These are phyloP conservation scores for Rhizomucor pusillus DNA, from an alignment of 371 early-diverging fungal species.

Conservation along the genomic window DNA sequence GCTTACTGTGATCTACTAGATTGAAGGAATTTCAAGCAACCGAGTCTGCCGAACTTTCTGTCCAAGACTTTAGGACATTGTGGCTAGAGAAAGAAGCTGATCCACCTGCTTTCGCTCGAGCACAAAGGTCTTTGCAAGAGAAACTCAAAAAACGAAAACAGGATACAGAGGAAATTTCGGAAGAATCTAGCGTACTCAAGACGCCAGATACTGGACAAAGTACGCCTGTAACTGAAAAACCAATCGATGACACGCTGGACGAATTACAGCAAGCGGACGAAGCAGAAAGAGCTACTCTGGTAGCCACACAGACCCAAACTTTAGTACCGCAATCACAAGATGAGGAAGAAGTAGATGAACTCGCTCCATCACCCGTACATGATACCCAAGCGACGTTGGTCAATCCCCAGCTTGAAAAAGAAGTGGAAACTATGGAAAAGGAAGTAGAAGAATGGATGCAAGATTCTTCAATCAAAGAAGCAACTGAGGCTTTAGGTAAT, in stretches of 20 bases:
- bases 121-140: slow-evolving; percentile 39
- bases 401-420: slow-evolving; percentile 15
- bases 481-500: slow-evolving; percentile 39
- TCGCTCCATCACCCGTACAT: neutral
- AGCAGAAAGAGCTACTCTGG: neutral
- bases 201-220: slow-evolving; percentile 18
- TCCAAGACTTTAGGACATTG: slow-evolving; percentile 84
- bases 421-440: slow-evolving; percentile 30
- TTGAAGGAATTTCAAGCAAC: slow-evolving; percentile 90
- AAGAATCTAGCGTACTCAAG: neutral
- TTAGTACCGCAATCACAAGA: too few species aligned
- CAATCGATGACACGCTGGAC: neutral
- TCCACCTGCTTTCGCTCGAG: slow-evolving; percentile 85
- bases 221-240: neutral
- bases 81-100: slow-evolving; percentile 89
- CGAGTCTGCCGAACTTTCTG: slow-evolving; percentile 82
- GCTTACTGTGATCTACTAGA: slow-evolving; percentile 28
- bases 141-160: slow-evolving; percentile 16
- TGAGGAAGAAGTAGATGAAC: neutral
- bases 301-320: slow-evolving; percentile 1
- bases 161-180: neutral
- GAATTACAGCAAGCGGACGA: neutral
- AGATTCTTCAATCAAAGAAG: slow-evolving; percentile 21
- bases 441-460: slow-evolving; percentile 47
- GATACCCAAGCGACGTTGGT: slow-evolving; percentile 14